phyloP scores from a whole-genome alignment of 108 stramenopile genomes.

The Discostella stelligeroides region DNA sequence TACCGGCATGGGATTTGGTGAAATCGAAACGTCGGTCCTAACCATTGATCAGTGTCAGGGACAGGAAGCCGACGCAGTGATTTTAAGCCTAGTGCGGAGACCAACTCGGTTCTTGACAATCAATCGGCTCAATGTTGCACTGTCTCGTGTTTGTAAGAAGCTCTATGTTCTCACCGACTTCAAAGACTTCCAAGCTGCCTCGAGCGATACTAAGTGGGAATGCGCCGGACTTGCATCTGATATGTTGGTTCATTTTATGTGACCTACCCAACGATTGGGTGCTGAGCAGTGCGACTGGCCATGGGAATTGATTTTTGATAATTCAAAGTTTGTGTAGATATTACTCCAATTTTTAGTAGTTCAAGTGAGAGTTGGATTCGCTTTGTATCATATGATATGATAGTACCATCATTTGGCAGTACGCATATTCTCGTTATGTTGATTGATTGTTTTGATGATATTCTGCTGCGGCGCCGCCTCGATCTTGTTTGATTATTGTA shows the following conservation, averaged over 20 bases:
- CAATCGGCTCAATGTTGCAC: constrained; percentile 52
- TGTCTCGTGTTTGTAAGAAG: constrained; percentile 46
- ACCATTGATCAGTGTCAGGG: constrained; percentile 57
- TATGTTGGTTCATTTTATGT: constrained; percentile 22
- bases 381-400: too few species aligned
- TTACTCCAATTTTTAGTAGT: too few species aligned
- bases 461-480: too few species aligned
- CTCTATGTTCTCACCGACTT: constrained; percentile 42
- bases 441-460: too few species aligned
- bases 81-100: constrained; percentile 44
- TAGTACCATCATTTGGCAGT: too few species aligned
- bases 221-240: constrained; percentile 37
- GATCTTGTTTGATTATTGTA: too few species aligned
- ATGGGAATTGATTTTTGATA: too few species aligned
- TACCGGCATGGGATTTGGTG: neutral
- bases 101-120: constrained; percentile 47
- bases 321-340: too few species aligned
- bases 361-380: too few species aligned
- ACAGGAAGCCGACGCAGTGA: constrained; percentile 52
- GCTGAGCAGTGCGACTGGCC: too few species aligned
- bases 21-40: constrained; percentile 22
- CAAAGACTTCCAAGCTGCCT: constrained; percentile 26
- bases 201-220: constrained; percentile 39
- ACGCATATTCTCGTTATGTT: too few species aligned
- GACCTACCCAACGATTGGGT: neutral